phyloP scores from a whole-genome alignment of 2,329 filamentous ascomycete genomes.

The Pestalotiopsis sp. region DNA sequence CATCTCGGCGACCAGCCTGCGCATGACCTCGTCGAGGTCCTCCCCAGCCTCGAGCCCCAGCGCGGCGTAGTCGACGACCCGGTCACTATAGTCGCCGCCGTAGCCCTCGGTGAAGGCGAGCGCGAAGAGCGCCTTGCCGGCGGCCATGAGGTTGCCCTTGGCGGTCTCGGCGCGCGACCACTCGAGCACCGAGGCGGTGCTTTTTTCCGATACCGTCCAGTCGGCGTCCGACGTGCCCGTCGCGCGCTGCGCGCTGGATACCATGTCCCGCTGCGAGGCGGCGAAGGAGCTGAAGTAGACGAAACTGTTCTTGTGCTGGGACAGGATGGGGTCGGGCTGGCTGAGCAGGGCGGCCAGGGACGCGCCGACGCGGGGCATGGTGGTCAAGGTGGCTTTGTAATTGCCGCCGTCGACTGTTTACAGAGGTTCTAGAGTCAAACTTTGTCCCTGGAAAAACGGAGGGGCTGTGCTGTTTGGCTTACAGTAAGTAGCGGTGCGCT shows the following conservation, averaged over 20 bases:
- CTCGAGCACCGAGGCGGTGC: conserved; percentile 20
- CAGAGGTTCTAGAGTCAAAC: not conserved
- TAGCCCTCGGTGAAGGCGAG: conserved; percentile 31
- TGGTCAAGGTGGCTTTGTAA: conserved; percentile 30
- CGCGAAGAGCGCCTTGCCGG: conserved; percentile 25
- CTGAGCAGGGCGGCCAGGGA: conserved; percentile 36
- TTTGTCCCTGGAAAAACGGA: not conserved
- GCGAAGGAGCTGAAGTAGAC: conserved; percentile 37
- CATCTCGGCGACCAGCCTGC: not conserved
- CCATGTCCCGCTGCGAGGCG: conserved; percentile 35
- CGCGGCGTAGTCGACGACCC: conserved; percentile 27
- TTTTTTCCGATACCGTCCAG: conserved; percentile 30
- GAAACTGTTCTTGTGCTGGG: conserved; percentile 30
- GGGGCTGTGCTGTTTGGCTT: conserved; percentile 25
- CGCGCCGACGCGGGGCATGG: conserved; percentile 33
- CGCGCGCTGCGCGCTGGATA: conserved; percentile 34
- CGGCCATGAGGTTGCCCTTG: conserved; percentile 18
- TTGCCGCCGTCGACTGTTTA: conserved; percentile 21
- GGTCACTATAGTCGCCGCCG: conserved; percentile 34
- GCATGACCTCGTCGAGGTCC: not conserved
- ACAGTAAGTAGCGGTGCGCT: conserved; percentile 30
- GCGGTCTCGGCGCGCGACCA: conserved; percentile 16
- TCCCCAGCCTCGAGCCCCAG: conserved; percentile 25
- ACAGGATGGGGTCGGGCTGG: conserved; percentile 33
- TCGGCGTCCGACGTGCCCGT: conserved; percentile 29